These are phyloP conservation scores for Mortierella sp. DNA, from an alignment of 371 early-diverging fungal genomes.

Conservation along the genomic window DNA sequence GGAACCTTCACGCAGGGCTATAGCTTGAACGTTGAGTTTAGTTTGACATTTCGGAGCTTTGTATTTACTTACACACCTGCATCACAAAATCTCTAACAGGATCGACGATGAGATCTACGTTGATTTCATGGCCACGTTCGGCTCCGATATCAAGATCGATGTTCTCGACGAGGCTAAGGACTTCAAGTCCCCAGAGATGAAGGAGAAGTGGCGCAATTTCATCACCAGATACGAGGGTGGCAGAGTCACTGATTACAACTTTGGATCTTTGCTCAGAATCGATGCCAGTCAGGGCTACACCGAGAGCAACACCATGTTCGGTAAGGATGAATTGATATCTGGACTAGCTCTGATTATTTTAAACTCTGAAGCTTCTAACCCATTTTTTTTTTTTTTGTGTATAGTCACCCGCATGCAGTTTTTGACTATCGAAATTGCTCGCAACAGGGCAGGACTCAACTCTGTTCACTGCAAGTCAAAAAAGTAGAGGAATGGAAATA, in stretches of 20 bases:
- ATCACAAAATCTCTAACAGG: constrained; percentile 34
- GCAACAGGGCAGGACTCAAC: constrained; percentile 87
- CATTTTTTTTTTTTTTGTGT: not conserved
- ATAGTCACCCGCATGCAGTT: constrained; percentile 81
- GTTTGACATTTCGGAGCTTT: too few relatives aligned
- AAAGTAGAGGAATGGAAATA: constrained; percentile 16
- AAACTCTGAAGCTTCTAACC: not conserved
- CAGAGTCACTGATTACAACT: constrained; percentile 88
- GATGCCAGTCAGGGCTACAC: constrained; percentile 82
- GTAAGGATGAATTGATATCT: constrained; percentile 47
- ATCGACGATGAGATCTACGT: constrained; percentile 87
- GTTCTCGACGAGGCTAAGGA: constrained; percentile 74
- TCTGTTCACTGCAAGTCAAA: constrained; percentile 52
- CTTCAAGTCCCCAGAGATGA: constrained; percentile 84
- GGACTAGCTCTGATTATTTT: not conserved
- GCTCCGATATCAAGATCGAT: constrained; percentile 63
- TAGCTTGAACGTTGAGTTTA: too few relatives aligned
- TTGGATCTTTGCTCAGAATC: constrained; percentile 89
- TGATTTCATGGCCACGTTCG: constrained; percentile 78
- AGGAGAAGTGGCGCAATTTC: constrained; percentile 90
- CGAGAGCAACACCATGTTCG: constrained; percentile 89
- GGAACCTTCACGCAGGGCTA: not conserved
- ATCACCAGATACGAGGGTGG: constrained; percentile 85
- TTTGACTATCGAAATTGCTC: constrained; percentile 90
- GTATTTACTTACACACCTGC: not conserved